These are phyloP conservation scores for Ustilago loliicola DNA, from an alignment of 1,284 basidiomycete species.

Conservation along the genomic window DNA sequence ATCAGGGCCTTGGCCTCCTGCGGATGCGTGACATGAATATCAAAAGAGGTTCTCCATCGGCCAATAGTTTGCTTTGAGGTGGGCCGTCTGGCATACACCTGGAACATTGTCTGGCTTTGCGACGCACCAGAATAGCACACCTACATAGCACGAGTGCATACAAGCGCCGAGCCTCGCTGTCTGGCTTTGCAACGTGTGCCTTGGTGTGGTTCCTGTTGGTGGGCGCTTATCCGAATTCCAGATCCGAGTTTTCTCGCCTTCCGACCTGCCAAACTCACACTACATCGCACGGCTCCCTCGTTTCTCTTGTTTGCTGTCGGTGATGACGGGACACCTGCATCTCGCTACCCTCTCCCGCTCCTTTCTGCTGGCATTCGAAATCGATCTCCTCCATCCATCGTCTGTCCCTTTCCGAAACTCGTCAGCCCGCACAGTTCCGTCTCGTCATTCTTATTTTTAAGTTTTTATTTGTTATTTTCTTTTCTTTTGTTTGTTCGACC, in stretches of 20 bases:
- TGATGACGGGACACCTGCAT: neutral
- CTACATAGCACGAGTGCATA: neutral
- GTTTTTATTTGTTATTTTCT: neutral
- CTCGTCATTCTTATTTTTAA: neutral
- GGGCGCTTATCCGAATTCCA: neutral
- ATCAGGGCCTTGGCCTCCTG: too few species aligned
- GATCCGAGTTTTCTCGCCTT: neutral
- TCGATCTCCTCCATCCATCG: neutral
- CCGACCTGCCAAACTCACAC: neutral
- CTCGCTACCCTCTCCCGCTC: neutral
- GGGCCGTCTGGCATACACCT: too few species aligned
- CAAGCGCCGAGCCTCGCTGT: neutral
- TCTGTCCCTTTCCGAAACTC: neutral
- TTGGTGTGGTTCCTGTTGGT: neutral
- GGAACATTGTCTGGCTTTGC: too few species aligned
- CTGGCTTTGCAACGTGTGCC: neutral
- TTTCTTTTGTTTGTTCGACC: conserved; percentile 1
- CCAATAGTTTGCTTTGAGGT: too few species aligned
- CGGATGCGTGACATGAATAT: too few species aligned
- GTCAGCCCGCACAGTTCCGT: neutral
- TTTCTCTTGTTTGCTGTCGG: neutral
- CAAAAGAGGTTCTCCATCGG: too few species aligned
- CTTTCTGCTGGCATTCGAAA: neutral
- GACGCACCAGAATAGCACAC: too few species aligned
- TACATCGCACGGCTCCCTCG: neutral